A percentile compares a stretch with the other conserved stretches of the same genome.
Conservation (phyloP, 2,329 filamentous ascomycete genomes). For the Sclerotinia minor region DNA sequence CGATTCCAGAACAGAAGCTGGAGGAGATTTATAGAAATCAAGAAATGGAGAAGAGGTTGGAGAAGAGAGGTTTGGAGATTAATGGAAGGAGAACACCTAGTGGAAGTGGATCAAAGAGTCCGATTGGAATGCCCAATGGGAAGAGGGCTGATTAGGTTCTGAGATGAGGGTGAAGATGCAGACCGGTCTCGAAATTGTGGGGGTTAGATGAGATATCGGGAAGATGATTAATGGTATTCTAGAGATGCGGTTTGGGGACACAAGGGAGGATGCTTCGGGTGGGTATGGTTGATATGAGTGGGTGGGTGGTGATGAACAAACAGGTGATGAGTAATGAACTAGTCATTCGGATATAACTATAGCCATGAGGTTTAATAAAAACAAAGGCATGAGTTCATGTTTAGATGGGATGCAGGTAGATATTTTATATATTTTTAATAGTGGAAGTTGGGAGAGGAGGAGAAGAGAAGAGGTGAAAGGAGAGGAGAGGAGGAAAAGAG, state of each 20-base stretch:
- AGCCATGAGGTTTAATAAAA: not conserved
- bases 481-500: not conserved
- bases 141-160: constrained; percentile 38
- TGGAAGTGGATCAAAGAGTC: constrained; percentile 27
- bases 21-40: constrained; percentile 27
- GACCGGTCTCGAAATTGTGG: not conserved
- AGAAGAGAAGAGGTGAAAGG: no score
- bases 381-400: constrained; percentile 5
- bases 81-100: constrained; percentile 31
- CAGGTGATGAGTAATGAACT: constrained; percentile 3
- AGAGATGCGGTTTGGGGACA: not conserved
- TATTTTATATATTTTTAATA: not conserved
- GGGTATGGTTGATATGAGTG: not conserved
- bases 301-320: constrained; percentile 2
- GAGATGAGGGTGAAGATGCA: not conserved
- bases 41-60: constrained; percentile 33
- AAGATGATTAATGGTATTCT: not conserved
- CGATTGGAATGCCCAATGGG: constrained; percentile 33
- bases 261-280: not conserved
- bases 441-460: not conserved
- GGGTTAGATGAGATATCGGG: not conserved
- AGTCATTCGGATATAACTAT: not conserved
- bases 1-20: constrained; percentile 65
- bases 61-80: constrained; percentile 14
- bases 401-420: not conserved